Evolutionary conservation across 2,329 filamentous ascomycete genomes (phyloP).

Genomic region (Aspergillus cejpii): DNA sequence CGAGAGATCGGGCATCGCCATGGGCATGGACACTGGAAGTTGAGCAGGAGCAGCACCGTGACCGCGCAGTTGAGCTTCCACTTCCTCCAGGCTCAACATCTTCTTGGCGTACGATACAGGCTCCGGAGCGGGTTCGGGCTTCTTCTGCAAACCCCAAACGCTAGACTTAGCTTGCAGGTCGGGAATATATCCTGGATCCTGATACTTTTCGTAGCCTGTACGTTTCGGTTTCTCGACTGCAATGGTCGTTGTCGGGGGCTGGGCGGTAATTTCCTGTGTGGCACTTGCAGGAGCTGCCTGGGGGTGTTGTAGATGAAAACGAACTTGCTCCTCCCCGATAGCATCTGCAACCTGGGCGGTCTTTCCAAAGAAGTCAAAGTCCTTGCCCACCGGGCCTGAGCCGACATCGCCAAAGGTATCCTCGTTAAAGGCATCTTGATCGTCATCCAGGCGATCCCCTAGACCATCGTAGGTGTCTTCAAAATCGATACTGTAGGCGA

Average conservation of each 20-base stretch:
- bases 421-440: slow-evolving; percentile 90
- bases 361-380: slow-evolving; percentile 94
- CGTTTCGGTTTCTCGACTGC: slow-evolving; percentile 54
- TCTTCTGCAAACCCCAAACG: slow-evolving; percentile 69
- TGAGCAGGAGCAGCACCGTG: slow-evolving; percentile 44
- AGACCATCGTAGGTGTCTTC: slow-evolving; percentile 97
- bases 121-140: slow-evolving; percentile 20
- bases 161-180: slow-evolving; percentile 89
- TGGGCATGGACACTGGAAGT: slow-evolving; percentile 25
- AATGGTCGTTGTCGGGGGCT: slow-evolving; percentile 39
- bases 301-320: slow-evolving; percentile 69
- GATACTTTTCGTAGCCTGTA: slow-evolving; percentile 88
- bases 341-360: slow-evolving; percentile 81
- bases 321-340: slow-evolving; percentile 83
- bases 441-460: slow-evolving; percentile 82
- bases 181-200: slow-evolving; percentile 73
- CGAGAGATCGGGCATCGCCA: slow-evolving; percentile 24
- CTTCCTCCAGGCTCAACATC: slow-evolving; percentile 93
- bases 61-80: slow-evolving; percentile 83
- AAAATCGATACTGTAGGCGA: slow-evolving; percentile 62
- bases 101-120: slow-evolving; percentile 52
- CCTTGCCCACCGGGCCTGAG: slow-evolving; percentile 62
- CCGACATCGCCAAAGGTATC: slow-evolving; percentile 71
- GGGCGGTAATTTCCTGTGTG: slow-evolving; percentile 32
- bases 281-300: slow-evolving; percentile 34